Evolutionary conservation across 2,329 filamentous ascomycete genomes (phyloP).

Genomic region (Fusarium beomiforme): DNA sequence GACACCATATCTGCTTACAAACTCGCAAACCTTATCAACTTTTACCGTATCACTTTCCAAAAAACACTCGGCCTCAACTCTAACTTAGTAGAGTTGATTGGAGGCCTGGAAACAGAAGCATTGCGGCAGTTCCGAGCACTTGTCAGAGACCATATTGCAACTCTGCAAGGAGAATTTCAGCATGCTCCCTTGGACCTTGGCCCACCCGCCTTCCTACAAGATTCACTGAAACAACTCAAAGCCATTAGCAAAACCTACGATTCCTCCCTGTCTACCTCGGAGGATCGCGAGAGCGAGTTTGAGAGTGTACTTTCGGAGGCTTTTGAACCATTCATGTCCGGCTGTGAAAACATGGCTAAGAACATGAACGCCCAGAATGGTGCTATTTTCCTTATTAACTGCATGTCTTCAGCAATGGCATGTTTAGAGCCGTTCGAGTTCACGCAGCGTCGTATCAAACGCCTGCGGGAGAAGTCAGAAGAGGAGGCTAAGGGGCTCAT

Average conservation of each 20-base stretch:
- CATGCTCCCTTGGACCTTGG: conserved; percentile 77
- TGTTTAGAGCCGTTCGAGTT: conserved; percentile 72
- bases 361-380: conserved; percentile 67
- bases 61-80: conserved; percentile 79
- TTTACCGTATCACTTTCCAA: conserved; percentile 87
- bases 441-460: conserved; percentile 62
- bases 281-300: conserved; percentile 74
- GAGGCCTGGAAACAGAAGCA: conserved; percentile 77
- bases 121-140: conserved; percentile 84
- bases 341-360: conserved; percentile 75
- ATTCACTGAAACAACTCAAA: conserved; percentile 80
- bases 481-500: conserved; percentile 67
- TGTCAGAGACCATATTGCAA: conserved; percentile 81
- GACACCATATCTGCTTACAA: conserved; percentile 90
- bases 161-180: conserved; percentile 77
- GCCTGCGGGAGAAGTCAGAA: conserved; percentile 67
- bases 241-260: conserved; percentile 88
- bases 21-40: conserved; percentile 86
- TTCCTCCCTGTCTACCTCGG: conserved; percentile 73
- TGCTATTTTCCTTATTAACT: conserved; percentile 80
- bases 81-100: conserved; percentile 74
- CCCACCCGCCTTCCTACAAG: conserved; percentile 81
- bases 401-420: conserved; percentile 66
- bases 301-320: conserved; percentile 79
- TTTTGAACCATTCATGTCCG: conserved; percentile 84